phyloP scores from a whole-genome alignment of 2,329 filamentous ascomycete species.

The Huntiella abstrusa region DNA sequence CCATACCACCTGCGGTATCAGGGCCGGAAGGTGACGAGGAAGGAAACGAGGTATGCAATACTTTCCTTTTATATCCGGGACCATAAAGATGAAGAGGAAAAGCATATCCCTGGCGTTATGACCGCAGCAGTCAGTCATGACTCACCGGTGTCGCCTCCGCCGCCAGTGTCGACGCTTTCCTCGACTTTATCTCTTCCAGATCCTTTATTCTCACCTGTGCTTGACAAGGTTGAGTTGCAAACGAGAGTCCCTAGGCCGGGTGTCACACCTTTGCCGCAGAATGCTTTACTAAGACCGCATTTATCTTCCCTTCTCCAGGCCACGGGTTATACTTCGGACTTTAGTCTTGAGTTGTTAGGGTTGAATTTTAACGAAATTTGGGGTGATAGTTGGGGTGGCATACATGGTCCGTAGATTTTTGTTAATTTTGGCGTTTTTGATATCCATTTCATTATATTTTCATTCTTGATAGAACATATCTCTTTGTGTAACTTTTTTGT shows the following conservation, averaged over 20 bases:
- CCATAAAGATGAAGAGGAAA: too few relatives aligned
- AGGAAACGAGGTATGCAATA: conserved; percentile 2
- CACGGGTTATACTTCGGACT: conserved; percentile 29
- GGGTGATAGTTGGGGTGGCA: conserved; percentile 29
- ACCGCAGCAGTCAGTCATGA: too few relatives aligned
- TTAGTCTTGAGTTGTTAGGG: conserved; percentile 33
- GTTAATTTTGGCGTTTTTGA: too few relatives aligned
- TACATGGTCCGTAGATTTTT: conserved; percentile 12
- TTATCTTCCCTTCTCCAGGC: conserved; percentile 13
- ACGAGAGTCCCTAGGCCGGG: too few relatives aligned
- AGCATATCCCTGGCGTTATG: too few relatives aligned
- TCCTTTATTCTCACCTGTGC: conserved; percentile 13
- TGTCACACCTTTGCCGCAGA: neutral
- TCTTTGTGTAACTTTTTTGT: too few relatives aligned
- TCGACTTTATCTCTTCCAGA: conserved; percentile 8
- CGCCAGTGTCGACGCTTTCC: neutral
- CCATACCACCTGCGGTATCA: neutral
- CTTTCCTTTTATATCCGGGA: neutral
- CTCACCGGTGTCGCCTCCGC: too few relatives aligned
- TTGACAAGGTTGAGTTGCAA: too few relatives aligned
- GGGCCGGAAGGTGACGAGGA: neutral
- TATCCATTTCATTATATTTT: too few relatives aligned
- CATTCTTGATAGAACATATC: too few relatives aligned
- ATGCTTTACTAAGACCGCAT: conserved; percentile 10
- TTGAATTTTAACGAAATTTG: conserved; percentile 36